Base-by-base conservation (phyloP, 2,329 filamentous ascomycete species). In the Volutella citrinella region DNA sequence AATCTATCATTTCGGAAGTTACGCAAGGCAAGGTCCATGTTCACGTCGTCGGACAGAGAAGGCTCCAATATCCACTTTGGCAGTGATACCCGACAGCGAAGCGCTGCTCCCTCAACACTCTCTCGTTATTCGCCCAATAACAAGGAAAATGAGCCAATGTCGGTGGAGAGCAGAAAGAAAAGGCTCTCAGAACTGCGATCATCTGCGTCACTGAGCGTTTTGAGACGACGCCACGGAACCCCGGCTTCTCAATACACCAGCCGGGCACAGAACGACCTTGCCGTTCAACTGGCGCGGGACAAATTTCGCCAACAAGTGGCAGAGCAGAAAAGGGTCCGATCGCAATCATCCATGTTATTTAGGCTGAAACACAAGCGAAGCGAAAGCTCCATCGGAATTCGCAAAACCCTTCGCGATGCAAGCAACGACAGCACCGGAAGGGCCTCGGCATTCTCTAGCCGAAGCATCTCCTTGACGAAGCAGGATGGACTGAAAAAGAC, bases 1-100 rank as follows among this genome's bases (percentile, higher is more conserved):
- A 65, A 68, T 11, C 69, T 66, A 3, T 72, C 72, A 1, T 72
- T 67, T 44, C 64, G 68, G 28, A 67, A 62, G 18, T 54, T 80
- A 25, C 72, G 73, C 26, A 76, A 71, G 47, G 76, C 76, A 2
- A 71, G 63, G 38, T 80, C 77, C 0, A 72, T 78, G 70, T 66
- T 74, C 40, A 57, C 61, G 10, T 54, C 59, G 4, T 59, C 61
- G 3, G 44, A 53, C 10, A 33, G 33, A 8, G 24, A 20, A 3
- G 47, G 36, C 5, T 36, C 48, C 15, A 33, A 37, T 19, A 40
- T 46, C 25, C 27, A 41, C 13, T 36, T 31, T 32, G 25, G 41
- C 3, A 32, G 38, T 15, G n/a, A n/a, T n/a, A n/a, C 24, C 33
- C n/a, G 32, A 44, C 5, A 40, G 32, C 14, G 27, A 28, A 22